phyloP scores from a whole-genome alignment of 495 filamentous ascomycete species.

The Trichoderma asperelloides region DNA sequence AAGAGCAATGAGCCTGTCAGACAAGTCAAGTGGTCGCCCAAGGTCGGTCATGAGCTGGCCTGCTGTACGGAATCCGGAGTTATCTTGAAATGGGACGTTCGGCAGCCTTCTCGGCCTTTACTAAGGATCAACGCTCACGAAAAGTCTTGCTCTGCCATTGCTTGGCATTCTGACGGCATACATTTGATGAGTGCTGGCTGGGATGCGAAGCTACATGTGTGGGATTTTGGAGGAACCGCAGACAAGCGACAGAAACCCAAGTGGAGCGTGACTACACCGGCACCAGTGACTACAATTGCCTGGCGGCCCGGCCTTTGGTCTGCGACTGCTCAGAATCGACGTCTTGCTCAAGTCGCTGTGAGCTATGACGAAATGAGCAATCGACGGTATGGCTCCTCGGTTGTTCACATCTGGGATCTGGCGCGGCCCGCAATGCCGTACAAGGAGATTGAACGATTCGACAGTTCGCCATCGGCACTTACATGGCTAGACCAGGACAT shows the following conservation, averaged over 20 bases:
- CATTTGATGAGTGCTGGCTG: slow-evolving; percentile 77
- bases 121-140: slow-evolving; percentile 76
- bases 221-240: slow-evolving; percentile 75
- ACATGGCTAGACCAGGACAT: slow-evolving; percentile 88
- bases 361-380: slow-evolving; percentile 41
- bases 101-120: slow-evolving; percentile 34
- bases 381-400: slow-evolving; percentile 50
- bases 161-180: slow-evolving; percentile 94
- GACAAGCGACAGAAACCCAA: slow-evolving; percentile 75
- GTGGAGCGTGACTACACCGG: slow-evolving; percentile 47
- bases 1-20: slow-evolving; percentile 66
- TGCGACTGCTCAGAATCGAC: slow-evolving; percentile 52
- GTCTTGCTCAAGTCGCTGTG: slow-evolving; percentile 47
- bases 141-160: slow-evolving; percentile 68
- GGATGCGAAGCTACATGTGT: slow-evolving; percentile 80
- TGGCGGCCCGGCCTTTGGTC: slow-evolving; percentile 82
- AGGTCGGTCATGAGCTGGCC: slow-evolving; percentile 76
- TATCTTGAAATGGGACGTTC: slow-evolving; percentile 51
- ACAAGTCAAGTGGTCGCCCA: slow-evolving; percentile 83
- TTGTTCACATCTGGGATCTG: slow-evolving; percentile 88
- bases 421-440: slow-evolving; percentile 78
- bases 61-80: slow-evolving; percentile 80
- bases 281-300: slow-evolving; percentile 63
- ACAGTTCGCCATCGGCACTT: slow-evolving; percentile 61
- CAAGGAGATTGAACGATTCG: slow-evolving; percentile 71